A percentile compares a stretch with the other conserved stretches of the same genome.
These are phyloP conservation scores for Wickerhamiella spandovensis DNA, from an alignment of 805 yeast genomes.

Conservation along the genomic window DNA sequence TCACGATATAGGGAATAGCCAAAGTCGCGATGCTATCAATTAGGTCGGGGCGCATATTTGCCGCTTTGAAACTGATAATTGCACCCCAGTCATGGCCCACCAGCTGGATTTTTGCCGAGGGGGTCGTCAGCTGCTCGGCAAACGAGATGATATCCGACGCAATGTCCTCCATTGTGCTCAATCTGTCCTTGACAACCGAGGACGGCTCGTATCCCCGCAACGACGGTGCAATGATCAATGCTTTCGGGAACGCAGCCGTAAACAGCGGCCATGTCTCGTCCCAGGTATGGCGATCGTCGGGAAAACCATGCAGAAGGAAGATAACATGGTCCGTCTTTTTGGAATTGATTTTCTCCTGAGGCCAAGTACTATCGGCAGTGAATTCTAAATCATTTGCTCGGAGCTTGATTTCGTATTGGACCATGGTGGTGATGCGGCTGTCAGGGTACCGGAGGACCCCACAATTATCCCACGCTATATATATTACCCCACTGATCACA, in stretches of 20 bases:
- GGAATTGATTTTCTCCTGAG: constrained; percentile 1
- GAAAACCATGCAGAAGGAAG: constrained; percentile 20
- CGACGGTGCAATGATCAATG: constrained; percentile 17
- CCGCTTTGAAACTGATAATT: constrained; percentile 13
- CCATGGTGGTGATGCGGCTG: neutral
- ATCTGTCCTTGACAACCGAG: constrained; percentile 7
- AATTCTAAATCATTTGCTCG: constrained; percentile 5
- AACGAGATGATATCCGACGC: constrained; percentile 13
- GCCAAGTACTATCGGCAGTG: constrained; percentile 7
- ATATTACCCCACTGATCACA: neutral
- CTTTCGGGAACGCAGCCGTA: constrained; percentile 7
- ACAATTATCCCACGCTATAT: neutral
- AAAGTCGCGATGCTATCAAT: constrained; percentile 13
- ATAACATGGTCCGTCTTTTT: constrained; percentile 4
- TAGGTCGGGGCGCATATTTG: constrained; percentile 12
- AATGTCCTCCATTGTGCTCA: constrained; percentile 8
- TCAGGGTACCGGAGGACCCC: too few species aligned
- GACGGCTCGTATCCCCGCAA: constrained; percentile 19
- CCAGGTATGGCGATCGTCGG: constrained; percentile 17
- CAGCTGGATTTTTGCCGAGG: constrained; percentile 11
- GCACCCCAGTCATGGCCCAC: constrained; percentile 24
- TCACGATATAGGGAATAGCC: constrained; percentile 18
- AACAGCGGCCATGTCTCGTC: constrained; percentile 10
- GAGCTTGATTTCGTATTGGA: constrained; percentile 2
- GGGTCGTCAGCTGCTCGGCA: constrained; percentile 11